phyloP scores from a whole-genome alignment of 371 early-diverging fungal genomes.

The Mortierella sp. region DNA sequence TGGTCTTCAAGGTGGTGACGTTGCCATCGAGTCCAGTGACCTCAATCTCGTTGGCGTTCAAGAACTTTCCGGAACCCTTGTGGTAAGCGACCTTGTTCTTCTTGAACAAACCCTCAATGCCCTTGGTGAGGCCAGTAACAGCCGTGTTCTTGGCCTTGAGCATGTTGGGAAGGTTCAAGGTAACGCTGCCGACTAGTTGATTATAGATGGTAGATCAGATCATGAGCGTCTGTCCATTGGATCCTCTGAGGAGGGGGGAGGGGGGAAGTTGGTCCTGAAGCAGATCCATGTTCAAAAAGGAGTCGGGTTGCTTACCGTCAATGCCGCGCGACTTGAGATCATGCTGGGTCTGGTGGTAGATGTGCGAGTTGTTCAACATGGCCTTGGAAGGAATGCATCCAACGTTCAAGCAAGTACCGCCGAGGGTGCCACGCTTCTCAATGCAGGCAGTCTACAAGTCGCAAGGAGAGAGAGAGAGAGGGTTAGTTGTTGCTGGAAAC shows the following conservation, averaged over 20 bases:
- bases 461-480: neutral
- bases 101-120: slow-evolving; percentile 96
- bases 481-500: neutral
- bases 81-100: slow-evolving; percentile 96
- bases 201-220: too few species aligned
- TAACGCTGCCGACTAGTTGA: slow-evolving; percentile 77
- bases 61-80: slow-evolving; percentile 92
- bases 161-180: slow-evolving; percentile 88
- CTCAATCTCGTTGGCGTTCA: slow-evolving; percentile 80
- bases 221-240: too few species aligned
- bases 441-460: slow-evolving; percentile 89
- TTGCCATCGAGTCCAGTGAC: slow-evolving; percentile 87
- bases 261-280: too few species aligned
- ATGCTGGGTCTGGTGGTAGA: slow-evolving; percentile 94
- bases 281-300: neutral
- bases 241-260: too few species aligned
- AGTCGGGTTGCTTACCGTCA: slow-evolving; percentile 66
- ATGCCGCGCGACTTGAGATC: slow-evolving; percentile 94
- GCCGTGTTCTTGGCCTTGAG: slow-evolving; percentile 93
- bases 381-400: slow-evolving; percentile 99
- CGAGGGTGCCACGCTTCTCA: slow-evolving; percentile 95
- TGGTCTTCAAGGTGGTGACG: slow-evolving; percentile 77
- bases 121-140: slow-evolving; percentile 89
- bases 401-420: slow-evolving; percentile 98
- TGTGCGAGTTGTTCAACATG: slow-evolving; percentile 97